Evolutionary conservation across 306 rosid genomes (phyloP).

Genomic region (Parietaria judaica): DNA sequence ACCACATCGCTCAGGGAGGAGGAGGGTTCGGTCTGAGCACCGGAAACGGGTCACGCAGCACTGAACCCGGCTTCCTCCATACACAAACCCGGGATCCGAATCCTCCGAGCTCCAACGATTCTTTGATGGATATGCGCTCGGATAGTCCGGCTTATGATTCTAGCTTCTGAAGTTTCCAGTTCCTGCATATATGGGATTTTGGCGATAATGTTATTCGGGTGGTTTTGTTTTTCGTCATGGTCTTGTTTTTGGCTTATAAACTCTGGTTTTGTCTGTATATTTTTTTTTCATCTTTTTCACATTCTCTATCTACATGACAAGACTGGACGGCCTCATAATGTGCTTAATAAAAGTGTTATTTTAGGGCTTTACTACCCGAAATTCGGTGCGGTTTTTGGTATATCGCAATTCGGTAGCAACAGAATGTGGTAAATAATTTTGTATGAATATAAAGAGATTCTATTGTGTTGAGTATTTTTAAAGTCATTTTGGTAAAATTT

Average conservation of each 20-base stretch:
- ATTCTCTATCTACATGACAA: not conserved
- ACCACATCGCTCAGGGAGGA: conserved; percentile 56
- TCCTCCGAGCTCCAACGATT: conserved; percentile 52
- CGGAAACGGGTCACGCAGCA: conserved; percentile 41
- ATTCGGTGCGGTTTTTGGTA: too few relatives aligned
- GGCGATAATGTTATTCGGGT: too few relatives aligned
- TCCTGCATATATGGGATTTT: too few relatives aligned
- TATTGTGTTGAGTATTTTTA: too few relatives aligned
- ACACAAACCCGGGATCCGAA: conserved; percentile 48
- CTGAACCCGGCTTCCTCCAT: conserved; percentile 33
- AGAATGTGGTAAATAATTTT: too few relatives aligned
- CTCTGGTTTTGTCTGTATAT: not conserved
- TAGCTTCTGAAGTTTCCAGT: conserved; percentile 10
- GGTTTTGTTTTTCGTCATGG: too few relatives aligned
- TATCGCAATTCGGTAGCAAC: too few relatives aligned
- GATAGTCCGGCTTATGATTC: conserved; percentile 44
- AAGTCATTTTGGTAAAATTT: too few relatives aligned
- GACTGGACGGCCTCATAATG: too few relatives aligned
- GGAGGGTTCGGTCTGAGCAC: conserved; percentile 25
- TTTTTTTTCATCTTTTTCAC: not conserved
- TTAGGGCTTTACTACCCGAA: too few relatives aligned
- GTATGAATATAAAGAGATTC: too few relatives aligned
- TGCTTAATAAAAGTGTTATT: too few relatives aligned
- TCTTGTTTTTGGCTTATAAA: not conserved
- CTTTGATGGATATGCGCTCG: conserved; percentile 84